Evolutionary conservation across 2,329 filamentous ascomycete genomes (phyloP).

Genomic region (Lasiodiplodia citricola): DNA sequence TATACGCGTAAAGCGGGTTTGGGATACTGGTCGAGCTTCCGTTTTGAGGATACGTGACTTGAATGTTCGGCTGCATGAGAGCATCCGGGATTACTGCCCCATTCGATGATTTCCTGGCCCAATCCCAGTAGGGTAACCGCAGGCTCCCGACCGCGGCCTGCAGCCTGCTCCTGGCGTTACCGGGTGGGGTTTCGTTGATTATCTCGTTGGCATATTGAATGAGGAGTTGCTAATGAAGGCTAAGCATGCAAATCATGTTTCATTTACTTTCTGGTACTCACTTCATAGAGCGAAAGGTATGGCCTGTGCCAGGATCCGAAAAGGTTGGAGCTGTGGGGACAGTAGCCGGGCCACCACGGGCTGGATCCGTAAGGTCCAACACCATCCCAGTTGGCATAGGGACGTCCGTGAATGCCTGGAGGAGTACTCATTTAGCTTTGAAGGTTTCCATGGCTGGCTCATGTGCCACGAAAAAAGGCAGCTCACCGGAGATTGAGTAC

Average conservation of each 20-base stretch:
- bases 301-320: constrained; percentile 88
- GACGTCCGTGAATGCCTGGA: constrained; percentile 42
- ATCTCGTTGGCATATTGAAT: constrained; percentile 43
- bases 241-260: not conserved
- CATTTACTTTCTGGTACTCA: constrained; percentile 33
- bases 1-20: constrained; percentile 48
- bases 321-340: constrained; percentile 75
- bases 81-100: constrained; percentile 39
- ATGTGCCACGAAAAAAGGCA: not conserved
- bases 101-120: constrained; percentile 42
- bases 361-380: constrained; percentile 26
- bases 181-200: constrained; percentile 43
- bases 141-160: constrained; percentile 43
- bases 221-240: constrained; percentile 42
- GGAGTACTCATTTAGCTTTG: not conserved
- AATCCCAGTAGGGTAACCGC: constrained; percentile 53
- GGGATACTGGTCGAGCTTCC: constrained; percentile 36
- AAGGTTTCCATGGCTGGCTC: not conserved
- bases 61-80: constrained; percentile 41
- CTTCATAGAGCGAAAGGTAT: constrained; percentile 70
- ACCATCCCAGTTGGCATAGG: constrained; percentile 37
- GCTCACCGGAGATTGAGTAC: constrained; percentile 75
- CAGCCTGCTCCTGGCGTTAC: constrained; percentile 39
- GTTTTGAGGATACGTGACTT: constrained; percentile 42
- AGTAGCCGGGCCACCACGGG: constrained; percentile 63